Evolutionary conservation across 345 rosid genomes (phyloP), one percentile per base, ranked within the genome.

Genomic region (Cardamine chenopodiifolia): DNA sequence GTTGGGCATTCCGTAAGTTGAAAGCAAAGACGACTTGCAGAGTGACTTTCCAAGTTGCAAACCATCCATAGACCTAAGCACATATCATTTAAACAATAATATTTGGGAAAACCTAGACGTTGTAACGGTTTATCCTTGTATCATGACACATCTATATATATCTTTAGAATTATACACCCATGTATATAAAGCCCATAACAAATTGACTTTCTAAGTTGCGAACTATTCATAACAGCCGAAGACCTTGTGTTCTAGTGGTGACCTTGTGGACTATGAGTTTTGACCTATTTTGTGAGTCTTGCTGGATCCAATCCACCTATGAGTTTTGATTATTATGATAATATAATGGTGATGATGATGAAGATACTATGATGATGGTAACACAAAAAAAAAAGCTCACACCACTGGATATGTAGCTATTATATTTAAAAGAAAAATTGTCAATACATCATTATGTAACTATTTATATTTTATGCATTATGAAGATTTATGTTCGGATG

Each of bases 1-100:
- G 84, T 78, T 65, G 76, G 79, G 90, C 84, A 81, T 85, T 72
- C 57, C 81, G 81, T 78, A 78, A 72, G 64, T 57, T 78, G 73
- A 72, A 78, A 78, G 77, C 81, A 72, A 78, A 52, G 73, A 66
- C 52, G 64, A 78, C 81, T 72, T 66, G 73, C 58, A 66, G 58
- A 70, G 49, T 66, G 71, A 52, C 73, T 65, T 78, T 66, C 54
- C 73, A 66, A 72, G 69, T 78, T 71, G 73, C 68, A 65, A 48
- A 50, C 62, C 50, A 71, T 37, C 59, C 31, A 69, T 62, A 44
- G 35, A 45, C 15, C 7, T 49, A 54, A n/a, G 37, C 3, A 14
- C 18, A 44, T 28, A 62, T 61, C 17, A 15, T 62, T 13, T 22
- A 49, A 18, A 69, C 20, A 68, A 49, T 15, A 22, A 31, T 52